phyloP scores from a whole-genome alignment of 306 rosid species.

The Dalbergia oliveri region DNA sequence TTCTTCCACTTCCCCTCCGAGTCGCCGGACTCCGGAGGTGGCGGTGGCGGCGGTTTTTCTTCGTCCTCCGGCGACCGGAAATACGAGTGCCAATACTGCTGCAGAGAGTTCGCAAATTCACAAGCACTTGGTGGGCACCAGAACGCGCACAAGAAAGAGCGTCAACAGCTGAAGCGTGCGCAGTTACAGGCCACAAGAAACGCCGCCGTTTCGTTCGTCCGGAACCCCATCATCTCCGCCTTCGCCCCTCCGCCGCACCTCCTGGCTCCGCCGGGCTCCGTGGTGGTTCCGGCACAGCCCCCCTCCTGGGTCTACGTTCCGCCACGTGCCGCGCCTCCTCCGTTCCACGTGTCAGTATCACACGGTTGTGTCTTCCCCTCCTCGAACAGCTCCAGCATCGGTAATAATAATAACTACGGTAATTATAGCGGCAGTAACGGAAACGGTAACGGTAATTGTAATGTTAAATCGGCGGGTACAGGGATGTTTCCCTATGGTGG shows the following conservation, averaged over 20 bases:
- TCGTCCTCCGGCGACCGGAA: conserved; percentile 78
- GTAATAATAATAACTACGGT: background rate
- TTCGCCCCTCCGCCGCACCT: conserved; percentile 91
- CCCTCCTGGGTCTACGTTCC: conserved; percentile 85
- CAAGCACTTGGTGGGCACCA: conserved; percentile 99
- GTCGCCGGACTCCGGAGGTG: conserved; percentile 67
- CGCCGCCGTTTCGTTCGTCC: conserved; percentile 84
- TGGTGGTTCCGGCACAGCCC: conserved; percentile 55
- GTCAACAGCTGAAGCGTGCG: conserved; percentile 90
- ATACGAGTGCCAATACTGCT: conserved; percentile 97
- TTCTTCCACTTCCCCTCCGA: conserved; percentile 56
- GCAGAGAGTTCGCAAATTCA: conserved; percentile 92
- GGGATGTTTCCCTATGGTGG: conserved; percentile 62
- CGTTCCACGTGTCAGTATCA: conserved; percentile 91
- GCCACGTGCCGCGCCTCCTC: conserved; percentile 69
- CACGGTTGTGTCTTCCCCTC: conserved; percentile 83
- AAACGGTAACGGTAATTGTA: background rate
- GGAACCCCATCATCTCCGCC: conserved; percentile 93
- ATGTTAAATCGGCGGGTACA: conserved; percentile 47
- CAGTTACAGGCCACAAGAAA: conserved; percentile 84
- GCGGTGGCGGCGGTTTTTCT: conserved; percentile 34
- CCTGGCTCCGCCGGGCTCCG: conserved; percentile 65
- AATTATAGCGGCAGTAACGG: background rate
- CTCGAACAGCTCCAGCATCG: conserved; percentile 2
- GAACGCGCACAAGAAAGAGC: conserved; percentile 97